Evolutionary conservation across 2,329 filamentous ascomycete species (phyloP).

Genomic region (Fusarium equiseti): DNA sequence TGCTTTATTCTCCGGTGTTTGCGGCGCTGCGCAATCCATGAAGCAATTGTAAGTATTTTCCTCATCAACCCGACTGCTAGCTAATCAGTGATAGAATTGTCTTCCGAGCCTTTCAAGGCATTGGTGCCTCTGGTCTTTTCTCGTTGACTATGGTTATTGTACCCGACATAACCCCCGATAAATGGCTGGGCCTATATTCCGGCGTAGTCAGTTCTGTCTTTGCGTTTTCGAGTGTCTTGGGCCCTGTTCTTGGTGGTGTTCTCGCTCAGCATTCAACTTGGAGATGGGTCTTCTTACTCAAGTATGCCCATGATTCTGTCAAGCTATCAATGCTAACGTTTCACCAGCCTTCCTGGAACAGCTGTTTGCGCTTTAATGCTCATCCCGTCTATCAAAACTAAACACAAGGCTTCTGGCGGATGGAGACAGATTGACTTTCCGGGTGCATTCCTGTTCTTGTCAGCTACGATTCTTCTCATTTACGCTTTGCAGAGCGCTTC

Average conservation of each 20-base stretch:
- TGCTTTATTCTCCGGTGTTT: neutral
- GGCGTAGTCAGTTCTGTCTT: constrained; percentile 4
- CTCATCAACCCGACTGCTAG: no score
- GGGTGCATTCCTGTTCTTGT: neutral
- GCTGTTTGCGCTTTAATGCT: neutral
- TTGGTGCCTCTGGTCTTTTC: neutral
- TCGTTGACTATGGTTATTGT: neutral
- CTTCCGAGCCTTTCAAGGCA: neutral
- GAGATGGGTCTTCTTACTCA: constrained; percentile 22
- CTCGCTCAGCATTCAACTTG: constrained; percentile 14
- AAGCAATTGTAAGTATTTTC: neutral
- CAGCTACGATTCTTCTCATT: neutral
- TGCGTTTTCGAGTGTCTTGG: constrained; percentile 13
- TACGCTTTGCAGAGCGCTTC: neutral
- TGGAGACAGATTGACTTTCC: neutral
- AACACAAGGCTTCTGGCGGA: neutral
- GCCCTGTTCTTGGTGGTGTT: constrained; percentile 10
- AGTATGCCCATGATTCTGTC: neutral
- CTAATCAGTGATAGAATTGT: neutral
- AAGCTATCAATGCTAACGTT: neutral
- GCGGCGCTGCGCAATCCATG: neutral
- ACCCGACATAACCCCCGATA: neutral
- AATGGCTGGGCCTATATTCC: neutral
- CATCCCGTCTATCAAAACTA: neutral
- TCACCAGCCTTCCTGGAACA: neutral